phyloP scores from a whole-genome alignment of 805 yeast genomes.

The Zygosaccharomyces rouxii region DNA sequence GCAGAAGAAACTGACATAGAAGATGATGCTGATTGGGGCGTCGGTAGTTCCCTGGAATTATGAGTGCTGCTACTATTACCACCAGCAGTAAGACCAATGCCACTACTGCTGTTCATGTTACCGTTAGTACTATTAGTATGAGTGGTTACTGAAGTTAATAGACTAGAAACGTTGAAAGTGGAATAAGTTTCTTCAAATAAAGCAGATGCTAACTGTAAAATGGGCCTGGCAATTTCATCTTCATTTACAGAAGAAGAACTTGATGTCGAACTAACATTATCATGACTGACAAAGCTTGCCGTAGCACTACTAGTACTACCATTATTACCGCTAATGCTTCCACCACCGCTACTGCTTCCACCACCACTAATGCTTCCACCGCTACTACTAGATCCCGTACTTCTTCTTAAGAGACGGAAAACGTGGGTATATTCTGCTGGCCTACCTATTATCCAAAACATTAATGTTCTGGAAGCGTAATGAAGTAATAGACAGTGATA shows the following conservation, averaged over 20 bases:
- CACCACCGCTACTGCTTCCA: constrained; percentile 3
- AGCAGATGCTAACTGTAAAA: constrained; percentile 17
- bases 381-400: neutral
- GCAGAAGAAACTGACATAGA: constrained; percentile 4
- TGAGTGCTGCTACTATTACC: neutral
- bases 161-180: constrained; percentile 20
- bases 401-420: constrained; percentile 5
- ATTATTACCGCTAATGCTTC: neutral
- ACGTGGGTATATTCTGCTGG: constrained; percentile 42
- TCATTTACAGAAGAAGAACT: constrained; percentile 3
- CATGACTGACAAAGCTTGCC: neutral
- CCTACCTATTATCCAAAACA: constrained; percentile 48
- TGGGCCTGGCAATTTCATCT: constrained; percentile 12
- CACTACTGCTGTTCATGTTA: neutral
- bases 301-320: neutral
- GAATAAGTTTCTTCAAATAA: constrained; percentile 28
- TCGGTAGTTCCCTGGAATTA: neutral
- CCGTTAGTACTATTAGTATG: neutral
- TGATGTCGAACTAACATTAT: neutral
- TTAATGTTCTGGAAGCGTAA: constrained; percentile 44
- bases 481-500: constrained; percentile 44
- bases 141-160: constrained; percentile 16
- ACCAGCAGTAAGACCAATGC: neutral
- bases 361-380: neutral
- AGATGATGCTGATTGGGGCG: constrained; percentile 16